Evolutionary conservation across 1,284 basidiomycete species (phyloP), one percentile per base, ranked within the genome.

Genomic region (Leccinum proliferum): DNA sequence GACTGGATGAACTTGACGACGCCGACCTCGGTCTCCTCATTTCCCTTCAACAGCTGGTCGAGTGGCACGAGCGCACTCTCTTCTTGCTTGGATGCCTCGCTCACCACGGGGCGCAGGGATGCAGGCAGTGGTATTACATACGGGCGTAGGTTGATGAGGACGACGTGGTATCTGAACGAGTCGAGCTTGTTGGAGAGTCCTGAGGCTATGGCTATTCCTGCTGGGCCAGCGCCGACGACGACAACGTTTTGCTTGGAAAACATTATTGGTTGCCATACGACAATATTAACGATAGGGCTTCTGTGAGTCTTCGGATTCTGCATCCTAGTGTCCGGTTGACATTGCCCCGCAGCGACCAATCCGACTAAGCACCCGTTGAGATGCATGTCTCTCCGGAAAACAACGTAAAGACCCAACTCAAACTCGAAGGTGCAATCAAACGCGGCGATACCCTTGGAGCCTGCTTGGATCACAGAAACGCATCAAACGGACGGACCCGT

Each of bases 371-470:
- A 21, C 15, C 18, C 39, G n/a, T 12, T 18, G 15, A 56, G 10
- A 87, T 83, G 81, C 69, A 5, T 67, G 80, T 58, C 81, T 87
- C 41, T 92, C 90, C 1, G 80, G 78, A 53, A 92, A 88, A 66
- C 81, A 90, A 72, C 88, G 86, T 69, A 32, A 92, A 88, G 68
- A 84, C 82, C 7, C 82, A 90, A 65, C 79, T 87, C 5, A 85
- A 89, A 71, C 79, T 85, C 63, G 90, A 89, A 69, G 87, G 92
- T n/a, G 92, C 92, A 1, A 76, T 88, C 39, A 94, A 94, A 73
- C 86, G 92, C 41, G 92, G 90, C 18, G 90, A 93, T 67, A 71
- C 81, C 58, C 75, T 81, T 77, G 79, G 50, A 75, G 82, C 21
- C 63, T 39, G 2, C 35, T 72, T 59, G 75, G 76, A 66, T 55